phyloP scores from a whole-genome alignment of 495 filamentous ascomycete species.

The Pseudomonodictys pantanalensis region DNA sequence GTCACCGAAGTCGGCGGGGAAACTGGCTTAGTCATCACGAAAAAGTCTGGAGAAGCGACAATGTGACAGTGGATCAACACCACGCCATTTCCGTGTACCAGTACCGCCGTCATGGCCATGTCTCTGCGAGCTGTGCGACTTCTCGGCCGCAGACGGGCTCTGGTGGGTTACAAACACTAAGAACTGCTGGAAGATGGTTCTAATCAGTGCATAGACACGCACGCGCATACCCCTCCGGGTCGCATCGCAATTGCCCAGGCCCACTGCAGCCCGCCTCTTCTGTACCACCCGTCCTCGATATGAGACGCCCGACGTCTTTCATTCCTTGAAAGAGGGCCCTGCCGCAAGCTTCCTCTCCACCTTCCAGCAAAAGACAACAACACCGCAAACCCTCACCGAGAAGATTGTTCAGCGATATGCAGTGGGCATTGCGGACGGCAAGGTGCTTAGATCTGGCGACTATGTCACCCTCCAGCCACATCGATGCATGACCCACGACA shows the following conservation, averaged over 20 bases:
- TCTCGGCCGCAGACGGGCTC: conserved; percentile 18
- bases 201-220: not conserved
- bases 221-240: conserved; percentile 8
- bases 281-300: not conserved
- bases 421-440: conserved; percentile 66
- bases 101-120: conserved; percentile 25
- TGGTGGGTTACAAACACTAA: conserved; percentile 9
- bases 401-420: conserved; percentile 85
- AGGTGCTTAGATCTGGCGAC: conserved; percentile 71
- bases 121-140: conserved; percentile 22
- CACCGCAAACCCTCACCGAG: conserved; percentile 80
- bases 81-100: conserved; percentile 9
- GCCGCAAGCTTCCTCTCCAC: conserved; percentile 41
- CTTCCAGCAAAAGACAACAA: conserved; percentile 33
- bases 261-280: conserved; percentile 6
- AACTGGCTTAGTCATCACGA: conserved; percentile 6
- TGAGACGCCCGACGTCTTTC: conserved; percentile 43
- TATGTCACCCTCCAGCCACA: conserved; percentile 77
- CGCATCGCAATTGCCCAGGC: conserved; percentile 3
- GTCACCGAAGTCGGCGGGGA: conserved; percentile 19
- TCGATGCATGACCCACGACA: conserved; percentile 89
- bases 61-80: conserved; percentile 11
- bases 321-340: conserved; percentile 40
- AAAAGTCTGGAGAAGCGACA: conserved; percentile 2
- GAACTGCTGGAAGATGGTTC: not conserved